Conservation (phyloP, 352 stramenopile species). For the Phytophthora melonis region DNA sequence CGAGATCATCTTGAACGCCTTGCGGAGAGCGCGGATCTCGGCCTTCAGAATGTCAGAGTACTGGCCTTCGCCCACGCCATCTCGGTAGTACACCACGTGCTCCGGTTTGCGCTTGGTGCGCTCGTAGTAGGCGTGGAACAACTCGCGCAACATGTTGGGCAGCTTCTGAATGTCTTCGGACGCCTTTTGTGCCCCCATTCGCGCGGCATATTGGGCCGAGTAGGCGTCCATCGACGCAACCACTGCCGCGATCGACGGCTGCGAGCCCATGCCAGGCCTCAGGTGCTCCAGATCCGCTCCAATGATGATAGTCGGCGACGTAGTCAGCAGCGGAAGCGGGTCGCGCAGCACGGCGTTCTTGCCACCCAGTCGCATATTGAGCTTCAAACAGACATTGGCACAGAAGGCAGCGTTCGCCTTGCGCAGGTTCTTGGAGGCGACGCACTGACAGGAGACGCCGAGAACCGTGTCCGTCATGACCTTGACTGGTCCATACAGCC, state of each 20-base stretch:
- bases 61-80: slow-evolving; percentile 81
- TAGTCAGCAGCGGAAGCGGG: slow-evolving; percentile 46
- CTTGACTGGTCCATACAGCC: background rate
- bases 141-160: background rate
- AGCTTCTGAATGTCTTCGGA: background rate
- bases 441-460: background rate
- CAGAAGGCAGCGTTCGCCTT: background rate
- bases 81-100: slow-evolving; percentile 83
- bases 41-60: slow-evolving; percentile 70
- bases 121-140: slow-evolving; percentile 55
- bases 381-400: background rate
- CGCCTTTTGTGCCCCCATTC: background rate
- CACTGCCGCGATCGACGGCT: slow-evolving; percentile 69
- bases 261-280: slow-evolving; percentile 46
- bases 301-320: slow-evolving; percentile 69
- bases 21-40: slow-evolving; percentile 76
- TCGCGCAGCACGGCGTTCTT: slow-evolving; percentile 13
- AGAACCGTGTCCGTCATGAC: background rate
- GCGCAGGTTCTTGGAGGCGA: background rate
- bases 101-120: slow-evolving; percentile 69
- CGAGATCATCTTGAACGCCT: slow-evolving; percentile 65
- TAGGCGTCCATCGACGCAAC: slow-evolving; percentile 74
- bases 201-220: slow-evolving; percentile 21
- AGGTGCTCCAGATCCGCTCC: slow-evolving; percentile 75
- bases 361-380: background rate